These are phyloP conservation scores for Anethum foeniculum DNA, from an alignment of 140 eudicot genomes.

Conservation along the genomic window DNA sequence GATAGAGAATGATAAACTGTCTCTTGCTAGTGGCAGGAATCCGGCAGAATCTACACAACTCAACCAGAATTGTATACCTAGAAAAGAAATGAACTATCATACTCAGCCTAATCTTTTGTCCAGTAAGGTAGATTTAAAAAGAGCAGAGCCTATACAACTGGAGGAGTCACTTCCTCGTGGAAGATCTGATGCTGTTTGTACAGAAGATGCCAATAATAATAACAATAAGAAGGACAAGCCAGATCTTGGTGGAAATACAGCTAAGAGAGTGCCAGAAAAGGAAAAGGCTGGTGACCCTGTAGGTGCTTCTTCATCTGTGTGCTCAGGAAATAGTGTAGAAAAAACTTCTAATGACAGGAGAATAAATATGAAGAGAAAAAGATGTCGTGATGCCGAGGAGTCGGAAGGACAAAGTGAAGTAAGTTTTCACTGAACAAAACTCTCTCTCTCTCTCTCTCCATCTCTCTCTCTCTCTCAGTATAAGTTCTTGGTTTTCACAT, in stretches of 20 bases:
- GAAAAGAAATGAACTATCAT: constrained; percentile 25
- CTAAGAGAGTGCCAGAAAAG: constrained; percentile 27
- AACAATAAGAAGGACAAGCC: constrained; percentile 18
- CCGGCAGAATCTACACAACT: constrained; percentile 17
- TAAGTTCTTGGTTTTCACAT: constrained; percentile 8
- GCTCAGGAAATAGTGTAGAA: constrained; percentile 83
- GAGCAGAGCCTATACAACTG: constrained; percentile 25
- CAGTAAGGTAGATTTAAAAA: constrained; percentile 25
- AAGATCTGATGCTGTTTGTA: constrained; percentile 18
- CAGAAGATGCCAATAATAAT: constrained; percentile 23
- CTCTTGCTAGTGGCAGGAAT: constrained; percentile 17
- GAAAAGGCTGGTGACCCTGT: constrained; percentile 50
- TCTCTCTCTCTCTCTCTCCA: not conserved
- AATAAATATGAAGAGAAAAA: constrained; percentile 50
- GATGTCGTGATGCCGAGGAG: constrained; percentile 51
- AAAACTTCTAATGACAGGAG: constrained; percentile 63
- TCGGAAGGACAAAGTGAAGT: constrained; percentile 76
- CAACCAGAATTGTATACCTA: constrained; percentile 17
- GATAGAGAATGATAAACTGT: constrained; percentile 21
- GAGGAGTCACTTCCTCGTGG: constrained; percentile 38
- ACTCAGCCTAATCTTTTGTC: constrained; percentile 29
- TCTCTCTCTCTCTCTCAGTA: not conserved
- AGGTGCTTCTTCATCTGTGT: constrained; percentile 63
- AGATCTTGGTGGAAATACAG: constrained; percentile 23
- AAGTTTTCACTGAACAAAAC: constrained; percentile 21